These are phyloP conservation scores for Plasmodium sp. DNA, from an alignment of 169 alveolate species.

Conservation along the genomic window DNA sequence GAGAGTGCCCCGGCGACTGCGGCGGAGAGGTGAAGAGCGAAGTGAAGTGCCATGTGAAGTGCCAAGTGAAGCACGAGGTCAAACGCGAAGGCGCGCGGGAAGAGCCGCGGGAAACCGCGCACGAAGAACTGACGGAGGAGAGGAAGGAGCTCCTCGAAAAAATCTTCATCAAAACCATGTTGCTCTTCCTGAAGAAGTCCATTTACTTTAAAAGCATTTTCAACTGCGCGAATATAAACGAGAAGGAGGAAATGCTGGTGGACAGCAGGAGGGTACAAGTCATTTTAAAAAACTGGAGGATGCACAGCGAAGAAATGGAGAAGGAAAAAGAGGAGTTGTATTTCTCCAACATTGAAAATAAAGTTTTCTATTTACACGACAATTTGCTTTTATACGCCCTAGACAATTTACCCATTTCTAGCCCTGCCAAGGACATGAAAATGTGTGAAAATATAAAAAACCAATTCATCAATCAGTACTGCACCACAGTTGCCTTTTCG, in stretches of 20 bases:
- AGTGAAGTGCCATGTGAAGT: not conserved
- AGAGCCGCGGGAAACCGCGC: not conserved
- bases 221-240: constrained; percentile 70
- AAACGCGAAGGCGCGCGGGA: not conserved
- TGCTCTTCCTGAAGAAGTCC: constrained; percentile 61
- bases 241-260: constrained; percentile 58
- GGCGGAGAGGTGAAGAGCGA: not conserved
- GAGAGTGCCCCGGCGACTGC: no score
- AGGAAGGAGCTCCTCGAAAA: constrained; percentile 49
- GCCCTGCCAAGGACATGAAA: constrained; percentile 53
- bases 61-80: not conserved
- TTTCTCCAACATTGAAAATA: constrained; percentile 60
- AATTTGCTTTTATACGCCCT: constrained; percentile 67
- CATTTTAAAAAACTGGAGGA: constrained; percentile 44
- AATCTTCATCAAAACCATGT: constrained; percentile 34
- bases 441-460: constrained; percentile 68
- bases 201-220: constrained; percentile 74
- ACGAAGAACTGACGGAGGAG: constrained; percentile 14
- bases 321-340: not conserved
- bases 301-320: constrained; percentile 45
- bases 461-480: constrained; percentile 21
- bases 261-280: constrained; percentile 56
- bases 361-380: constrained; percentile 68
- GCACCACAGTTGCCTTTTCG: constrained; percentile 9
- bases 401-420: constrained; percentile 26